These are phyloP conservation scores for Erysimum cheiri DNA, from an alignment of 441 rosid genomes.

Conservation along the genomic window DNA sequence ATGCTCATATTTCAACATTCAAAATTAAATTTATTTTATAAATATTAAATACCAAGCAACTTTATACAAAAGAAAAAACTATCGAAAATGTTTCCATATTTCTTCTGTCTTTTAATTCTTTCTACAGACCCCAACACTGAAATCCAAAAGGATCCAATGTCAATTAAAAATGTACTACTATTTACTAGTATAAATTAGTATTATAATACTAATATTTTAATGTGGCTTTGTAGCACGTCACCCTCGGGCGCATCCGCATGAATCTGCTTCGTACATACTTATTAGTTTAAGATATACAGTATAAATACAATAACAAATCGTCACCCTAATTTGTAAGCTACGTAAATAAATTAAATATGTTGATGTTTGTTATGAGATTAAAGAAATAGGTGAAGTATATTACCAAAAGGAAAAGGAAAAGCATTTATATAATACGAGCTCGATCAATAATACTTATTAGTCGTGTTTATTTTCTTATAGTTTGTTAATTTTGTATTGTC, in stretches of 20 bases:
- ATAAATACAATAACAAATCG: neutral
- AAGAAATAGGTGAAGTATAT: neutral
- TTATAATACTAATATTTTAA: neutral
- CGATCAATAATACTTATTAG: neutral
- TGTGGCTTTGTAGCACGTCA: conserved; percentile 30
- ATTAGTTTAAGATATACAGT: neutral
- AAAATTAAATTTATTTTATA: neutral
- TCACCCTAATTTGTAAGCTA: neutral
- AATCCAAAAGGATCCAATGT: conserved; percentile 47
- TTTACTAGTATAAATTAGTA: neutral
- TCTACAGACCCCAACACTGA: conserved; percentile 31
- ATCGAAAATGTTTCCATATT: conserved; percentile 5
- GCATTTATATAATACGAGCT: neutral
- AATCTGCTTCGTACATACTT: conserved; percentile 12
- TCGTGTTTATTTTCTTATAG: neutral
- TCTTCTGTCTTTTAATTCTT: conserved; percentile 34
- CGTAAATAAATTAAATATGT: neutral
- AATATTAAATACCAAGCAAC: neutral
- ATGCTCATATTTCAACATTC: neutral
- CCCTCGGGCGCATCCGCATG: conserved; percentile 12
- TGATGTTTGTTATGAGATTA: neutral
- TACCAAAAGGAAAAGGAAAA: neutral
- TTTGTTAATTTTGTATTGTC: neutral
- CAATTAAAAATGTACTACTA: conserved; percentile 10
- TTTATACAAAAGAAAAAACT: neutral